Evolutionary conservation across 2,329 filamentous ascomycete species (phyloP).

Genomic region (Fusarium nanum): DNA sequence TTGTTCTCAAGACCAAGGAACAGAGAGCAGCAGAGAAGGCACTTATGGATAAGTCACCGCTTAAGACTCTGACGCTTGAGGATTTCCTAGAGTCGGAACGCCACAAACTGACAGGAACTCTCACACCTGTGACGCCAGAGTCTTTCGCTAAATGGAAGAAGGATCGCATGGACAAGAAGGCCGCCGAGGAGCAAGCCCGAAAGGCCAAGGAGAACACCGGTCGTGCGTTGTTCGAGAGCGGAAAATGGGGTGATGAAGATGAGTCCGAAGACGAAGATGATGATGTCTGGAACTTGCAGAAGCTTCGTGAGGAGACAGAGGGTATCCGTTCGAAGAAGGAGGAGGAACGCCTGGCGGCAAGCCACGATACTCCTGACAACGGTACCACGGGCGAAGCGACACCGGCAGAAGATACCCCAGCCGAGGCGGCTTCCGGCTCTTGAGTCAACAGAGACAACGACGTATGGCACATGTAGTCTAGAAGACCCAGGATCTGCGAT

Average conservation of each 20-base stretch:
- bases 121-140: slow-evolving; percentile 94
- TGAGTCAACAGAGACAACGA: slow-evolving; percentile 30
- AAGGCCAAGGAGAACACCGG: slow-evolving; percentile 96
- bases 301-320: slow-evolving; percentile 86
- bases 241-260: slow-evolving; percentile 83
- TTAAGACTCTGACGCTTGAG: slow-evolving; percentile 94
- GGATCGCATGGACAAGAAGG: slow-evolving; percentile 93
- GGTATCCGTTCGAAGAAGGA: slow-evolving; percentile 79
- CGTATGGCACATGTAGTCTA: slow-evolving; percentile 39
- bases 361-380: slow-evolving; percentile 45
- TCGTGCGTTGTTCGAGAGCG: slow-evolving; percentile 94
- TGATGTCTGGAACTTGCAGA: slow-evolving; percentile 79
- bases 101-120: slow-evolving; percentile 89
- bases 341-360: slow-evolving; percentile 69
- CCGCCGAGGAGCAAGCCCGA: slow-evolving; percentile 88
- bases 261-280: slow-evolving; percentile 71
- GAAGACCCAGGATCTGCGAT: slow-evolving; percentile 42
- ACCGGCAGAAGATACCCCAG: slow-evolving; percentile 32
- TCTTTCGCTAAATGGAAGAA: slow-evolving; percentile 98
- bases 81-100: slow-evolving; percentile 97
- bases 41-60: slow-evolving; percentile 91
- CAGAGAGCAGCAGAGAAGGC: slow-evolving; percentile 96
- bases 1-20: slow-evolving; percentile 97
- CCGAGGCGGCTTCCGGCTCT: slow-evolving; percentile 42
- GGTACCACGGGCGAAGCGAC: slow-evolving; percentile 27